Base-by-base conservation (phyloP, 257 asterid genomes). In the Leonotis leonurus region DNA sequence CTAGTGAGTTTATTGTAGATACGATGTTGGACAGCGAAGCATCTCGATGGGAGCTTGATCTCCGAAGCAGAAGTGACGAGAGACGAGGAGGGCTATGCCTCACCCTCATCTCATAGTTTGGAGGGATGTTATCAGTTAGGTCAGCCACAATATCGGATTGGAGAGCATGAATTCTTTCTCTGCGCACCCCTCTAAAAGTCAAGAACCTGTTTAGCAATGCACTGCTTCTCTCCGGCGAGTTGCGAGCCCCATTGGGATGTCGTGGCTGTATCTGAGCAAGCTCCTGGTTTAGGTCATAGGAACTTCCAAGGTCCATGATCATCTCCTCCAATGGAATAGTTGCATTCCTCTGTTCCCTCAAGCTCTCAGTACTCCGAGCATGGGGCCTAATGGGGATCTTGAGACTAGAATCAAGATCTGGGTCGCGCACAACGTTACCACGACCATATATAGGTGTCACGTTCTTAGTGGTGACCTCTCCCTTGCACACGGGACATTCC, bases 401-500 rank as follows among this genome's bases (percentile, higher is more conserved):
- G 6, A 74, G 72, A 60, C 54, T 69, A 11, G 87, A 21, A 66
- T 88, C 91, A n/a, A 63, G 57, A 61, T 82, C 88, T 0, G 75
- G 64, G 13, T 80, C 86, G 1, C 71, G 55, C 2, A 11, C 57
- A 60, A 56, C 52, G 60, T 73, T 84, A 14, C 92, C 95, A 24
- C 89, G 87, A 2, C 99, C 97, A 27, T 85, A 89, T 37, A 93
- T 89, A 30, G 99, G 99, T 51, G 93, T 89, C 36, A 93, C 84
- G 5, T 67, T 76, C 71, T 87, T 89, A 16, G 67, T 43, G 6
- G 88, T 82, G 33, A 93, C 99, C 80, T 89, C 97, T 58, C 99
- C 99, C 48, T 93, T 93, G 76, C 99, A 89, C 63, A 93, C 97
- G 0, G 99, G 99, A 26, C 98, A 92, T 40, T 89, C 95, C 72